A percentile compares a stretch with the other conserved stretches of the same genome.
These are phyloP conservation scores for Agroathelia rolfsii DNA, from an alignment of 1,284 basidiomycete genomes.

Conservation along the genomic window DNA sequence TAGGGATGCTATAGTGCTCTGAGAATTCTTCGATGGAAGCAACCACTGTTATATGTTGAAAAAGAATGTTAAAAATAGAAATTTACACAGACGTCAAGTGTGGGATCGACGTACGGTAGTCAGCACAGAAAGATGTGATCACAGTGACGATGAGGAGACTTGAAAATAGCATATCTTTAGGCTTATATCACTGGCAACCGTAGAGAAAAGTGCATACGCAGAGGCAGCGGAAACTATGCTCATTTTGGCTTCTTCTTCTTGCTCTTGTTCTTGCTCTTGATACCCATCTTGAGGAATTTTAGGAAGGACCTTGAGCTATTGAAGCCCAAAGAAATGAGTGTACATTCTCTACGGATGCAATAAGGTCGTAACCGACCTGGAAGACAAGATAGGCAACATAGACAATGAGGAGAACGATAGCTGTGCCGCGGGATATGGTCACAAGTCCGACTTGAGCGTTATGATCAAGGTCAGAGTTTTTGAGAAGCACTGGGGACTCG, in stretches of 20 bases:
- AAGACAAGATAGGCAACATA: constrained; percentile 78
- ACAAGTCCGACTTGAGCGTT: constrained; percentile 47
- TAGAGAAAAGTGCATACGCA: constrained; percentile 30
- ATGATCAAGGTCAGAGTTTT: no score
- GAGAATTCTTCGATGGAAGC: constrained; percentile 88
- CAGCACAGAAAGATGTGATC: constrained; percentile 81
- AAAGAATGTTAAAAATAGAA: constrained; percentile 3
- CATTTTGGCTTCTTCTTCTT: constrained; percentile 61
- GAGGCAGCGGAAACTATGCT: constrained; percentile 53
- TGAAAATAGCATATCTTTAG: constrained; percentile 1
- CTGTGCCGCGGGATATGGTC: constrained; percentile 77
- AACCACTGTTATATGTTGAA: constrained; percentile 64
- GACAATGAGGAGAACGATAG: constrained; percentile 71
- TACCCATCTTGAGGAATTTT: constrained; percentile 15
- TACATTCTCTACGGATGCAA: not conserved
- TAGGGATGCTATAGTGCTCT: constrained; percentile 69
- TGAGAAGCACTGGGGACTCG: no score
- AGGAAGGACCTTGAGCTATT: no score
- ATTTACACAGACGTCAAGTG: constrained; percentile 1
- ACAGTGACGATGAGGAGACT: constrained; percentile 64
- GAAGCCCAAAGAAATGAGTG: constrained; percentile 8
- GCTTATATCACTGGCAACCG: not conserved
- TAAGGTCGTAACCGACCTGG: constrained; percentile 40
- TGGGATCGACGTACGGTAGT: constrained; percentile 42
- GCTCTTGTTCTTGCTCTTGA: no score